Evolutionary conservation across 495 filamentous ascomycete species (phyloP), one percentile per base, ranked within the genome.

Genomic region (Aspergillus panamensis): DNA sequence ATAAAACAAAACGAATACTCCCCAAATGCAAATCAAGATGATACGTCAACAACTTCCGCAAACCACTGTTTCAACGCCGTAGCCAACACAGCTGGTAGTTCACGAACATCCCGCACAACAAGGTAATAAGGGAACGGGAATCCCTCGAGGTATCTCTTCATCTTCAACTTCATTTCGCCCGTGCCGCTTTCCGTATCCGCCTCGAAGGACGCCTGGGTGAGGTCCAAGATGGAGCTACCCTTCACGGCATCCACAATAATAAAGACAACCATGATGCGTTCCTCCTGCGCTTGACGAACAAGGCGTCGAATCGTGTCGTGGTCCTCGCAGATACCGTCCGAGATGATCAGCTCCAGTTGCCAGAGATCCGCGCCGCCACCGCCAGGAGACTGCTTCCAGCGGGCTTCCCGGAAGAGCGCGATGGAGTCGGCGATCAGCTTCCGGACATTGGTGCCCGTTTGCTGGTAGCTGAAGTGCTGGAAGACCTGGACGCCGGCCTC

Each of bases 101-200:
- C 92, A 63, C 84, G 85, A 43, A 97, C 86, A 77, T 97, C 86
- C 55, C 90, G 85, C 54, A 97, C 93, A 65, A 99, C 89, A 43
- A 97, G 72, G 66, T 96, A 99, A 74, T 96, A 97, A 66, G 84
- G 83, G 70, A 99, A 99, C 10, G 95, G 94, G 72, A 99, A 99
- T 17, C 83, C 84, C 69, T 99, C 95, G 47, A 99, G 79, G 70
- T 99, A 99, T 56, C 87, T 84, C 73, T 89, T 85, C 69, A 91
- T 91, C 60, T 83, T 87, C 57, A 95, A 72, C 68, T 83, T 81
- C 76, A 81, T 85, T 51, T 87, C 86, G 30, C 86, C 74, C 14
- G 63, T 64, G 10, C 69, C 69, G 48, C 71, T 69, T 42, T 63
- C 68, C 29, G 60, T 67, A 70, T 89, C 84, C 6, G 80, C 73